Conservation (phyloP, 1,284 basidiomycete species). For the Sanghuangporus baumii region DNA sequence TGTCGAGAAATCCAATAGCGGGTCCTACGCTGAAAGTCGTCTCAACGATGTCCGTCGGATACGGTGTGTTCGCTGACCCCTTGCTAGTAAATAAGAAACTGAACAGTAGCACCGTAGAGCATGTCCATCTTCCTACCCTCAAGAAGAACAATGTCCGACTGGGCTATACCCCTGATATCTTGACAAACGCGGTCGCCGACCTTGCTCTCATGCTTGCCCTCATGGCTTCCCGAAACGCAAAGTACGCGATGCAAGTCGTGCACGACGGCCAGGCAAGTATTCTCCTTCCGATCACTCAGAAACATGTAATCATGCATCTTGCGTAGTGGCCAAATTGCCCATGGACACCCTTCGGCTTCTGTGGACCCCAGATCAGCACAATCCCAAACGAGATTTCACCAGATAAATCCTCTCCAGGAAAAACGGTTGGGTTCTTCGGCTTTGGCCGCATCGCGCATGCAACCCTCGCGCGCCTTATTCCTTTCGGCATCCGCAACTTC, state of each 20-base stretch:
- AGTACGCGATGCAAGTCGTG: slow-evolving; percentile 60
- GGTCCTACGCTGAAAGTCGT: slow-evolving; percentile 71
- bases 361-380: slow-evolving; percentile 68
- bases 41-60: slow-evolving; percentile 89
- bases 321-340: slow-evolving; percentile 52
- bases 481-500: slow-evolving; percentile 70
- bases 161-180: slow-evolving; percentile 88
- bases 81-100: background rate
- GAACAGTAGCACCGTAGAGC: slow-evolving; percentile 49
- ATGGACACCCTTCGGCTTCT: slow-evolving; percentile 81
- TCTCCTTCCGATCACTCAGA: background rate
- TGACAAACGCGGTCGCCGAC: slow-evolving; percentile 90
- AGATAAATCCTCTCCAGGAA: slow-evolving; percentile 28
- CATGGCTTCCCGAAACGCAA: slow-evolving; percentile 82
- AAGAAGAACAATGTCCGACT: slow-evolving; percentile 63
- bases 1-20: slow-evolving; percentile 36
- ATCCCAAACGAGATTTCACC: slow-evolving; percentile 37
- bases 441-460: slow-evolving; percentile 91
- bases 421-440: slow-evolving; percentile 78
- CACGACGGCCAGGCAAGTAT: slow-evolving; percentile 53
- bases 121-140: slow-evolving; percentile 66
- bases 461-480: slow-evolving; percentile 68
- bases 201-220: slow-evolving; percentile 82
- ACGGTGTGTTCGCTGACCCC: slow-evolving; percentile 50
- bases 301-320: background rate